Evolutionary conservation across 352 stramenopile species (phyloP), one percentile per base, ranked within the genome.

Genomic region (Poterioochromonas sp.): DNA sequence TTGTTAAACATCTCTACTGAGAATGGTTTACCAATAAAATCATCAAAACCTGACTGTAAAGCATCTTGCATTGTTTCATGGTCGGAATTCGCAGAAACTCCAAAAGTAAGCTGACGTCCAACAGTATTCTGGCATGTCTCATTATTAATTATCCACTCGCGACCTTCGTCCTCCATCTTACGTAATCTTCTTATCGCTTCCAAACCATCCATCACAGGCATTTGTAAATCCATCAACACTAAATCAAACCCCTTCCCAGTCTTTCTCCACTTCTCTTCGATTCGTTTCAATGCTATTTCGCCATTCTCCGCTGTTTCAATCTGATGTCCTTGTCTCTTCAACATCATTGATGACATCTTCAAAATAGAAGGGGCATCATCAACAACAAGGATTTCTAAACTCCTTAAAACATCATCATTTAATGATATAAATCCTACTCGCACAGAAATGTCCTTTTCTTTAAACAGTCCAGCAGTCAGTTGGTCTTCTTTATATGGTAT

Each of bases 11-110:
- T n/a, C n/a, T n/a, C n/a, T n/a, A n/a, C n/a, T n/a, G n/a, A n/a
- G 62, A 70, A 70, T 35, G 62, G 62, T 43, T 70, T 70, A 20
- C 29, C 62, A 43, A 70, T 70, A n/a, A 70, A 70, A 70, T 70
- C 12, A 70, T 70, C 62, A 15, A 43, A 20, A 20, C 62, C 62
- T 20, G 18, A 35, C 29, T 15, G 12, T 26, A 58, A 58, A 58
- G 15, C 47, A 58, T 26, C 15, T 26, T 58, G 15, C 15, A 58
- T 58, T 26, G 26, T 58, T 58, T 58, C 47, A 26, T 58, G 47
- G 26, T 58, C 47, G 15, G 47, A 58, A 58, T 26, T 26, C 47
- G 47, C 47, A 58, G 15, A 26, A 15, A 58, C 26, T 58, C 47
- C 47, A 58, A 58, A 15, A 58, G 26, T 26, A 58, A 26, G 15